A percentile compares a stretch with the other conserved stretches of the same genome.
Conservation (phyloP, 257 asterid species). For the Jaltomata sinuosa region DNA sequence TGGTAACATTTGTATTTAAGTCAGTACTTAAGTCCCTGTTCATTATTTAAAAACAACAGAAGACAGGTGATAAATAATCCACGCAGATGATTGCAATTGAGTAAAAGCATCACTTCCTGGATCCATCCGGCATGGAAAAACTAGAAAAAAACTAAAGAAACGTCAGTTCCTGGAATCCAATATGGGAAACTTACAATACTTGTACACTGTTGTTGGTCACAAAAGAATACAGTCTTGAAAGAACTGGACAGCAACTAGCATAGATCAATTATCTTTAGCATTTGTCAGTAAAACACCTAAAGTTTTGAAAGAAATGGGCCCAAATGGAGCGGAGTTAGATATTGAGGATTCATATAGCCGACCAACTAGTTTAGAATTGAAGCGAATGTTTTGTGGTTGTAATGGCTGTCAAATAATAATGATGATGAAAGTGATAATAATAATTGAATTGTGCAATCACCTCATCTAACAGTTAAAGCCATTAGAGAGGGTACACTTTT, state of each 20-base stretch:
- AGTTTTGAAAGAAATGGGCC: not conserved
- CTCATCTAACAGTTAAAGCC: not conserved
- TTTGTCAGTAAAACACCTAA: not conserved
- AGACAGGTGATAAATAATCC: not conserved
- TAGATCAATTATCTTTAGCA: not conserved
- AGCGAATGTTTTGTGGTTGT: not conserved
- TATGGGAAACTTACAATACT: not conserved
- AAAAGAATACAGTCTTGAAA: not conserved
- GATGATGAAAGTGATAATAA: not conserved
- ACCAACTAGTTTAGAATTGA: not conserved
- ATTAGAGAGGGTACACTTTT: not conserved
- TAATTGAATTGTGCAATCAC: not conserved
- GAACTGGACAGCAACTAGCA: not conserved
- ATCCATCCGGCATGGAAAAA: not conserved
- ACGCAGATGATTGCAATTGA: not conserved
- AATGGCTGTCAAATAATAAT: not conserved
- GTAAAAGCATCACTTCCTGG: not conserved
- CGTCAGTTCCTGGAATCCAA: not conserved
- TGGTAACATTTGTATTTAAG: no score
- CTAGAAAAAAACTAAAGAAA: not conserved
- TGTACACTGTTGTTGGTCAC: not conserved
- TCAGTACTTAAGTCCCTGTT: not conserved
- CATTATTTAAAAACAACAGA: not conserved
- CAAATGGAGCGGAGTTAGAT: not conserved
- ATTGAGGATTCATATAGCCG: not conserved